Conservation (phyloP, 352 stramenopile genomes). For the Elongisporangium prolatum region DNA sequence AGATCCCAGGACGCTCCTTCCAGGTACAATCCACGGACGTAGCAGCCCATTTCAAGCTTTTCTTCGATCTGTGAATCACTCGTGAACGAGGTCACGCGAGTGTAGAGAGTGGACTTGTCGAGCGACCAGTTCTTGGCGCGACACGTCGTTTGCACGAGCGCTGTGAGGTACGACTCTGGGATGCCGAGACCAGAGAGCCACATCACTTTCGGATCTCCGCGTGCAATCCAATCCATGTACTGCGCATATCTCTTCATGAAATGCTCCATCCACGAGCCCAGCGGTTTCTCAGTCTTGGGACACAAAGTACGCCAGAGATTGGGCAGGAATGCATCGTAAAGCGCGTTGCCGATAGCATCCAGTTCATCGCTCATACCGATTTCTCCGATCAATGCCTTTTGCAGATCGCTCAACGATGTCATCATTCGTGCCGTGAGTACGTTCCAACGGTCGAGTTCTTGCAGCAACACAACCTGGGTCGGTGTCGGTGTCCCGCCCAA, state of each 20-base stretch:
- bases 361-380: constrained; percentile 97
- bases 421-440: constrained; percentile 84
- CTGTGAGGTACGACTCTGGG: constrained; percentile 94
- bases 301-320: constrained; percentile 88
- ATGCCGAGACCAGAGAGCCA: constrained; percentile 95
- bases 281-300: constrained; percentile 92
- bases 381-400: constrained; percentile 91
- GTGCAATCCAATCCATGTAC: constrained; percentile 89
- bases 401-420: constrained; percentile 81
- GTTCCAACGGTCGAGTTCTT: constrained; percentile 96
- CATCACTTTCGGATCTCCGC: constrained; percentile 90
- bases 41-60: constrained; percentile 85
- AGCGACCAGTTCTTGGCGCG: constrained; percentile 92
- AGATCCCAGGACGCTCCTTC: constrained; percentile 94
- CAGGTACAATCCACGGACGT: constrained; percentile 89
- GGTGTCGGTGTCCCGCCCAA: constrained; percentile 72
- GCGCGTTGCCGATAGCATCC: constrained; percentile 86
- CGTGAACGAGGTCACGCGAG: constrained; percentile 86
- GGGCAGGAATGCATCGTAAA: constrained; percentile 94
- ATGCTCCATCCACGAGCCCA: constrained; percentile 95
- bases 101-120: constrained; percentile 94
- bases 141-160: constrained; percentile 94
- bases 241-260: constrained; percentile 87
- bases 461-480: constrained; percentile 91
- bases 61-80: constrained; percentile 54